phyloP scores from a whole-genome alignment of 2,329 filamentous ascomycete genomes.

The Ophiocordyceps camponoti-saundersi region DNA sequence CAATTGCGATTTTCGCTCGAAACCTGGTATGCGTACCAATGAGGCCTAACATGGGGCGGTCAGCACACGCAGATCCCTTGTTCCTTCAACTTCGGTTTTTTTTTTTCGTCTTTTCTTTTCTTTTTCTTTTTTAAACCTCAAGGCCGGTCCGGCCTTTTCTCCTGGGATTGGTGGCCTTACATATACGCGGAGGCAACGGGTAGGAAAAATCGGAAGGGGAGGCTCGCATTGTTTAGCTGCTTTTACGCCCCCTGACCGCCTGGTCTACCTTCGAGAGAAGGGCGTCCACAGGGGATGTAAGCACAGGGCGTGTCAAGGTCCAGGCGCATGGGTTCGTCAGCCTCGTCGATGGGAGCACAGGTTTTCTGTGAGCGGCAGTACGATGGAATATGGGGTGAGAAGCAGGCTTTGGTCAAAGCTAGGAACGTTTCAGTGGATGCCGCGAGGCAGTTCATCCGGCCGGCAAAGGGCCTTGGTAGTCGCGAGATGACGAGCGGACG shows the following conservation, averaged over 20 bases:
- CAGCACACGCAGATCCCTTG: neutral
- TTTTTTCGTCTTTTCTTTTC: neutral
- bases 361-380: neutral
- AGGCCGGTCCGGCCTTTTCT: neutral
- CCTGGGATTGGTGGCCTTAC: neutral
- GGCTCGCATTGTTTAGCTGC: neutral
- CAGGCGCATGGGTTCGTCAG: constrained; percentile 1
- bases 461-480: neutral
- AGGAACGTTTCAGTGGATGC: neutral
- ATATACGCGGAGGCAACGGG: neutral
- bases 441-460: constrained; percentile 1
- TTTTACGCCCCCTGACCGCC: neutral
- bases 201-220: neutral
- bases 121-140: too few relatives aligned
- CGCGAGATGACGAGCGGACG: neutral
- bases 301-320: neutral
- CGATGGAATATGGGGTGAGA: too few relatives aligned
- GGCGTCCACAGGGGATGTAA: neutral
- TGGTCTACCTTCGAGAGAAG: neutral
- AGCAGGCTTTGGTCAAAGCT: too few relatives aligned
- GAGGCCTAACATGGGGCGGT: neutral
- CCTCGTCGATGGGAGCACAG: neutral
- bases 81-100: neutral
- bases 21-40: neutral
- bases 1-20: neutral